Evolutionary conservation across 176 grass and related monocot species (phyloP).

Genomic region (Typha latifolia): DNA sequence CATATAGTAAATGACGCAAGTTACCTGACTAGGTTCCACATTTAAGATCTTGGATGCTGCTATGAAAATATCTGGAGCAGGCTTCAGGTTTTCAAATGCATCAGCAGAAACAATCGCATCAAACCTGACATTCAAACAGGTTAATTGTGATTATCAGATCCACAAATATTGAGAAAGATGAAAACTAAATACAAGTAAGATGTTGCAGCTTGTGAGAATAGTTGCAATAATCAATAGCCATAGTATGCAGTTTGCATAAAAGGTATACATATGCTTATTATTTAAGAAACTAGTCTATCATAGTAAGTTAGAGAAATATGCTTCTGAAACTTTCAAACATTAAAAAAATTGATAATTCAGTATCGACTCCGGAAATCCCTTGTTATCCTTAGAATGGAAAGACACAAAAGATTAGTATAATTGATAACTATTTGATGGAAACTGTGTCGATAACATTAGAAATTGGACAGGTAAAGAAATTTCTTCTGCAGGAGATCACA

Average conservation of each 20-base stretch:
- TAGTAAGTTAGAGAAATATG: no score
- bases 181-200: neutral
- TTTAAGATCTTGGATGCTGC: constrained; percentile 74
- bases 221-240: neutral
- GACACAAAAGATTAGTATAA: no score
- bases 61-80: constrained; percentile 92
- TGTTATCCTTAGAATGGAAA: no score
- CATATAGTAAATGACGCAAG: constrained; percentile 13
- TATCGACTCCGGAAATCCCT: no score
- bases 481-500: no score
- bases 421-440: no score
- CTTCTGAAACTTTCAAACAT: no score
- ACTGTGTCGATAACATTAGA: no score
- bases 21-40: constrained; percentile 59
- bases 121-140: constrained; percentile 50
- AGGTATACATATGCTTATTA: neutral
- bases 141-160: constrained; percentile 11
- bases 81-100: constrained; percentile 94
- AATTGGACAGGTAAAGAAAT: no score
- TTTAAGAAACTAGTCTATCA: neutral
- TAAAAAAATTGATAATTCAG: no score
- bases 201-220: neutral
- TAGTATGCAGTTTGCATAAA: neutral
- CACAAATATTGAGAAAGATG: neutral
- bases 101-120: constrained; percentile 94